Evolutionary conservation across 148 eudicot species (phyloP).

Genomic region (Heliamphora exappendiculata): DNA sequence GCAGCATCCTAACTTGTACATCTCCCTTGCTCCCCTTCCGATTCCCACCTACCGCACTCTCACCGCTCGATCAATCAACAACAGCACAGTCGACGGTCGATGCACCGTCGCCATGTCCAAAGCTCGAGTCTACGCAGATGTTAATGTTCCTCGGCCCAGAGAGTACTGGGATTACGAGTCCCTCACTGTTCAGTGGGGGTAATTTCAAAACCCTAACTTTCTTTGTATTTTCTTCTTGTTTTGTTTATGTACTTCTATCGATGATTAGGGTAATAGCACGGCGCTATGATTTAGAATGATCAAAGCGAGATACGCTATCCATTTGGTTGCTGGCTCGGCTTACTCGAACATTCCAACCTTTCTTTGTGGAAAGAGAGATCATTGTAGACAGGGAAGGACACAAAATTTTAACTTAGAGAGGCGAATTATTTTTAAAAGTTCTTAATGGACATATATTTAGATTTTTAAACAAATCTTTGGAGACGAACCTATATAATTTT

Average conservation of each 20-base stretch:
- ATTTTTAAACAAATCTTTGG: too few species aligned
- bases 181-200: slow-evolving; percentile 81
- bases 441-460: too few species aligned
- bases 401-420: too few species aligned
- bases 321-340: background rate
- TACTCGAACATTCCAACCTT: background rate
- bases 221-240: background rate
- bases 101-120: slow-evolving; percentile 42
- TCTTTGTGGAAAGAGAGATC: background rate
- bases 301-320: background rate
- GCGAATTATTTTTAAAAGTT: too few species aligned
- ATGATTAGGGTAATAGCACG: background rate
- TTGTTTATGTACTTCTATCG: background rate
- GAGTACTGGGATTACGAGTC: slow-evolving; percentile 82
- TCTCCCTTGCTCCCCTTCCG: background rate
- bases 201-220: slow-evolving; percentile 9
- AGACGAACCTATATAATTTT: too few species aligned
- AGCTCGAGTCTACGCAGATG: slow-evolving; percentile 68
- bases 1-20: slow-evolving; percentile 19
- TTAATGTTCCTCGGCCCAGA: slow-evolving; percentile 60
- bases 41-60: background rate
- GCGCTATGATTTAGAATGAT: background rate
- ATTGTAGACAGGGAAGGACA: too few species aligned
- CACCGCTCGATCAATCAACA: background rate
- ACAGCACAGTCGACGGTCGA: slow-evolving; percentile 21